Percentiles rank a stretch among this genome's conserved stretches.
These are phyloP conservation scores for Casuarina cunninghamiana DNA, from an alignment of 306 rosid genomes.

Conservation along the genomic window DNA sequence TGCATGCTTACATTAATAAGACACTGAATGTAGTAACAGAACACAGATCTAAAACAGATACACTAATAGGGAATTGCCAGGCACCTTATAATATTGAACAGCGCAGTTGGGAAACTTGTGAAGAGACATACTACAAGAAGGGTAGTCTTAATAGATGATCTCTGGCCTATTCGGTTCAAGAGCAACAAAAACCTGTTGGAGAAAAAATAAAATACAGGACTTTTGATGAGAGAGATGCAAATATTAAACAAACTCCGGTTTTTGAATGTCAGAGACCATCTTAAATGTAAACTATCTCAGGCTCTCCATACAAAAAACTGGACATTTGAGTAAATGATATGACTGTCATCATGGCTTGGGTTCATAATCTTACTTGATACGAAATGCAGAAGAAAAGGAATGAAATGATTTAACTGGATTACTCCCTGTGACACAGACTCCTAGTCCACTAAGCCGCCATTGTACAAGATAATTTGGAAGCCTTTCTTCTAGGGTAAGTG, in stretches of 20 bases:
- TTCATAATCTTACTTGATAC: background rate
- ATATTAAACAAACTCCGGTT: background rate
- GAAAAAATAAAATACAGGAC: background rate
- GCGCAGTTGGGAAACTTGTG: constrained; percentile 38
- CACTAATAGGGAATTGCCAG: background rate
- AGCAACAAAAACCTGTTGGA: constrained; percentile 40
- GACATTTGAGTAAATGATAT: background rate
- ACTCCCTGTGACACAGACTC: background rate
- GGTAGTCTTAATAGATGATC: constrained; percentile 36
- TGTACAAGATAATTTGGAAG: background rate
- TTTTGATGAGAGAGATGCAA: constrained; percentile 2
- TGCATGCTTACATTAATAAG: constrained; percentile 20
- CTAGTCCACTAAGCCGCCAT: background rate
- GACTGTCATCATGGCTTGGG: background rate
- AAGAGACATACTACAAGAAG: constrained; percentile 40
- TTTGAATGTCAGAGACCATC: background rate
- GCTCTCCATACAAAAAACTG: background rate
- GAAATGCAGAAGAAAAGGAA: background rate
- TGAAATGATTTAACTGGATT: background rate
- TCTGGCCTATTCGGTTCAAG: constrained; percentile 36
- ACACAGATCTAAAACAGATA: background rate
- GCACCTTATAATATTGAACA: constrained; percentile 46
- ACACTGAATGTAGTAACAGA: background rate
- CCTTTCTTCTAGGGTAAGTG: no score
- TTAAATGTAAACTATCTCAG: background rate